Evolutionary conservation across 106 monocot genomes (phyloP).

Genomic region (Allium cepa): DNA sequence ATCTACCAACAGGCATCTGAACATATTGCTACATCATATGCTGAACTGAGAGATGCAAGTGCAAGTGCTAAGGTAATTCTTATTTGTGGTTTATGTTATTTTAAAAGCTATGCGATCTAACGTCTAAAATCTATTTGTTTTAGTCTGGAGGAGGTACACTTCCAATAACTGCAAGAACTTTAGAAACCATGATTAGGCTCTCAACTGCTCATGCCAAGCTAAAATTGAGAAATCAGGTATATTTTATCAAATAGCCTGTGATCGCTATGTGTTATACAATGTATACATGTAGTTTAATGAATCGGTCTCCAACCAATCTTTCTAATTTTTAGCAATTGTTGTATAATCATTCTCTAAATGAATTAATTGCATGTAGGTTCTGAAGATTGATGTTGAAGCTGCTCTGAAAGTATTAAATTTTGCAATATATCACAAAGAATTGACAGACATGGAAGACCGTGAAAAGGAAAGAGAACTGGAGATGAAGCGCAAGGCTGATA

Average conservation of each 20-base stretch:
- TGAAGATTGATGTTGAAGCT: conserved; percentile 75
- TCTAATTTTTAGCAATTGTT: neutral
- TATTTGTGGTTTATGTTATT: neutral
- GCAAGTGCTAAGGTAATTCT: conserved; percentile 67
- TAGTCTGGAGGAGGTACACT: conserved; percentile 97
- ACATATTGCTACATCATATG: conserved; percentile 92
- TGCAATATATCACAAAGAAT: conserved; percentile 96
- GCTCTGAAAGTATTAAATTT: conserved; percentile 89
- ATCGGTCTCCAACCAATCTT: neutral
- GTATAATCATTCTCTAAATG: neutral
- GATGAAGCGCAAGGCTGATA: conserved; percentile 71
- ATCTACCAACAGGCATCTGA: conserved; percentile 70
- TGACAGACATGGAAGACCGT: conserved; percentile 92
- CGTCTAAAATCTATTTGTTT: conserved; percentile 1
- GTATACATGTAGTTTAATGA: too few species aligned
- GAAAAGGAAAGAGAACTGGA: conserved; percentile 79
- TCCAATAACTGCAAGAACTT: conserved; percentile 96
- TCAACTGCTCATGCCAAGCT: conserved; percentile 97
- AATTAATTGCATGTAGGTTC: conserved; percentile 34
- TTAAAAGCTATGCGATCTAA: neutral
- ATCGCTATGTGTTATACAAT: too few species aligned
- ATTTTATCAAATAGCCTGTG: too few species aligned
- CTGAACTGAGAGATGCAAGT: conserved; percentile 87
- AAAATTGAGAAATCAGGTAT: conserved; percentile 90
- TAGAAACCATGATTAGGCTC: conserved; percentile 97